Conservation (phyloP, 352 stramenopile species). For the Plasmopara muralis region DNA sequence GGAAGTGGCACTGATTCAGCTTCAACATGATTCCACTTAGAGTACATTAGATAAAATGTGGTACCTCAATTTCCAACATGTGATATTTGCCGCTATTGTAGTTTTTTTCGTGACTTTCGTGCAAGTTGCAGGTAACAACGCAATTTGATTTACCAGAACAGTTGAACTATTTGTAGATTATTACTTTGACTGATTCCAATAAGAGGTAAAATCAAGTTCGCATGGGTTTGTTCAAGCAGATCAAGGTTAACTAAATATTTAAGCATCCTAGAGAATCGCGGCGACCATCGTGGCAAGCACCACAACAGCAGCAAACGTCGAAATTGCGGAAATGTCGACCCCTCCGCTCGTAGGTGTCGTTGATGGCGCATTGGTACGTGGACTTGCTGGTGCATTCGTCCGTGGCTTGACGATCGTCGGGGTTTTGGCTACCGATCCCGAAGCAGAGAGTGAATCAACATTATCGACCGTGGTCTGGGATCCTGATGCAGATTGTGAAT, state of each 20-base stretch:
- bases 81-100: no score
- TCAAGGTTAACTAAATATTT: not conserved
- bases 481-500: slow-evolving; percentile 3
- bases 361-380: slow-evolving; percentile 3
- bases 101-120: not conserved
- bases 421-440: slow-evolving; percentile 7
- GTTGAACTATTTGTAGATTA: no score
- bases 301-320: slow-evolving; percentile 7
- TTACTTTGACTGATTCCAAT: no score
- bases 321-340: slow-evolving; percentile 7
- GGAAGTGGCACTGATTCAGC: slow-evolving; percentile 62
- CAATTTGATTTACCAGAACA: no score
- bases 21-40: slow-evolving; percentile 43
- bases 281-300: slow-evolving; percentile 13
- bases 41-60: slow-evolving; percentile 5
- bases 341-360: slow-evolving; percentile 10
- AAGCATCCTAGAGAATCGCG: slow-evolving; percentile 15
- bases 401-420: slow-evolving; percentile 10
- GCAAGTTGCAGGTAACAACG: slow-evolving; percentile 3
- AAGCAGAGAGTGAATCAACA: slow-evolving; percentile 4
- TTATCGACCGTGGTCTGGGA: slow-evolving; percentile 9
- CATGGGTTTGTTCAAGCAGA: not conserved
- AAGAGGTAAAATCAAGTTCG: not conserved
- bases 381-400: not conserved
- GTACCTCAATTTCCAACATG: no score